phyloP scores from a whole-genome alignment of 2,329 filamentous ascomycete genomes.

The Emergomyces orientalis region DNA sequence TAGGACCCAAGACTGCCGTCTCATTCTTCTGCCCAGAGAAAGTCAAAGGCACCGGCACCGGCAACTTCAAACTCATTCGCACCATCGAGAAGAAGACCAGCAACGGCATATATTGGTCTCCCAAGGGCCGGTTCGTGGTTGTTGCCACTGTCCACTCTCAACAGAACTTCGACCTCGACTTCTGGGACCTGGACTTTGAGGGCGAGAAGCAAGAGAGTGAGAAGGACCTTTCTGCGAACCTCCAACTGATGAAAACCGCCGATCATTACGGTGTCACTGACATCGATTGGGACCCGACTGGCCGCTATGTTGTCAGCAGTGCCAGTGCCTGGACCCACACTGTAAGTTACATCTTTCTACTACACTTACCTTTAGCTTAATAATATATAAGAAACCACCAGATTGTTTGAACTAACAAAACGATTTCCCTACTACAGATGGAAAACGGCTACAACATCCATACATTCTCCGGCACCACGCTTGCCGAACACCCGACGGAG shows the following conservation, averaged over 20 bases:
- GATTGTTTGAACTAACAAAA: slow-evolving; percentile 12
- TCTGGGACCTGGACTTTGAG: slow-evolving; percentile 96
- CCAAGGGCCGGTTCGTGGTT: slow-evolving; percentile 87
- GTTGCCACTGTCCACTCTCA: slow-evolving; percentile 87
- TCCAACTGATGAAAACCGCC: slow-evolving; percentile 85
- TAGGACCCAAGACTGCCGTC: slow-evolving; percentile 86
- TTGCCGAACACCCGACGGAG: slow-evolving; percentile 85
- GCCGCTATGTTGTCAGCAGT: slow-evolving; percentile 86
- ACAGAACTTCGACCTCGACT: slow-evolving; percentile 91
- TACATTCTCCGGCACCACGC: slow-evolving; percentile 82
- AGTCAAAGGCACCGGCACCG: slow-evolving; percentile 66
- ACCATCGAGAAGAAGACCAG: slow-evolving; percentile 98
- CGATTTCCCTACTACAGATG: slow-evolving; percentile 52
- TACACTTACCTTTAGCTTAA: not conserved
- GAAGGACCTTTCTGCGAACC: slow-evolving; percentile 88
- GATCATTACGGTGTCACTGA: slow-evolving; percentile 98
- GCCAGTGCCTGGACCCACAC: slow-evolving; percentile 93
- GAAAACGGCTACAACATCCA: slow-evolving; percentile 98
- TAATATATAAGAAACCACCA: not conserved
- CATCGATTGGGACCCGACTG: slow-evolving; percentile 95
- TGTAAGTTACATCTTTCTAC: slow-evolving; percentile 47
- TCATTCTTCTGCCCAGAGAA: slow-evolving; percentile 97
- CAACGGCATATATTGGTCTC: slow-evolving; percentile 99
- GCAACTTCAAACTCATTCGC: slow-evolving; percentile 93
- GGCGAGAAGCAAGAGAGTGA: slow-evolving; percentile 89